These are phyloP conservation scores for Neurospora sp. DNA, from an alignment of 495 filamentous ascomycete species.

Conservation along the genomic window DNA sequence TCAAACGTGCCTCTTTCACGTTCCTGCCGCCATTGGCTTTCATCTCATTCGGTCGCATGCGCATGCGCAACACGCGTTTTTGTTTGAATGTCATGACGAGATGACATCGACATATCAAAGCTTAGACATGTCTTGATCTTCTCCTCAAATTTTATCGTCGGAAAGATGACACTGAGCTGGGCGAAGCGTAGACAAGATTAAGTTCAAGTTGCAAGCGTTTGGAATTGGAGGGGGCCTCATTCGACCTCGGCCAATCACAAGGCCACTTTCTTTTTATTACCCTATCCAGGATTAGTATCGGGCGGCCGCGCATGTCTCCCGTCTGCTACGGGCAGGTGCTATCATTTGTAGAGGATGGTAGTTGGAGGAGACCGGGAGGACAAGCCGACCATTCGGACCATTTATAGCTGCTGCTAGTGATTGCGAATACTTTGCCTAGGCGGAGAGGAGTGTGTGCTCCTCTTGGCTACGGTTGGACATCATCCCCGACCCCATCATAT, in stretches of 20 bases:
- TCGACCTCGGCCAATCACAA: background rate
- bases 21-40: background rate
- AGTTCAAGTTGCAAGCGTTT: no score
- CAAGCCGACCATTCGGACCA: background rate
- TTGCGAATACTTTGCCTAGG: background rate
- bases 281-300: background rate
- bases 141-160: no score
- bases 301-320: background rate
- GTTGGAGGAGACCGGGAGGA: background rate
- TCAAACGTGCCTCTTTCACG: background rate
- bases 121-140: background rate
- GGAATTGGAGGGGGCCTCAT: background rate
- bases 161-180: no score
- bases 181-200: background rate
- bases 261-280: background rate
- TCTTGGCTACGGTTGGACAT: background rate
- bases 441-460: background rate
- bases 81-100: background rate
- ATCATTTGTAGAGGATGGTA: background rate
- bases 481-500: background rate
- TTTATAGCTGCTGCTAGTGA: background rate
- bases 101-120: background rate
- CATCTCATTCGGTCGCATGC: background rate
- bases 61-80: background rate
- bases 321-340: background rate